phyloP scores from a whole-genome alignment of 257 asterid genomes.

The Solanum gracilifrons region DNA sequence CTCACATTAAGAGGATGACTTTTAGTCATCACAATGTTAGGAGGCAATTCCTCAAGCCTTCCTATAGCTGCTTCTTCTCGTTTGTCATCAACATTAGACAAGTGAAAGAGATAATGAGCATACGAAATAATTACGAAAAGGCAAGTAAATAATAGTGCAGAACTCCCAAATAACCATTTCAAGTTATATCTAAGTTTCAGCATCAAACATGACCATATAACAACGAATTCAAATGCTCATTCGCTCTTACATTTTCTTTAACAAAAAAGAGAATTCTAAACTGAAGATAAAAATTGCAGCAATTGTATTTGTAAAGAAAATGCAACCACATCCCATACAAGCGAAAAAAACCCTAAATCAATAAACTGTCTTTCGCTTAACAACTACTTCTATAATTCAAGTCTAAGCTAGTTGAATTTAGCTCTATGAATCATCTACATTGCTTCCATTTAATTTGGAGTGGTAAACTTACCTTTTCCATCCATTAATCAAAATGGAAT shows the following conservation, averaged over 20 bases:
- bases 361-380: not conserved
- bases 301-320: not conserved
- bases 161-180: not conserved
- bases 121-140: not conserved
- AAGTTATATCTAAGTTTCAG: not conserved
- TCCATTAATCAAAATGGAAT: not conserved
- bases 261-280: not conserved
- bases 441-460: not conserved
- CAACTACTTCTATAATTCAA: not conserved
- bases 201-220: too few relatives aligned
- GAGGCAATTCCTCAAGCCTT: constrained; percentile 49
- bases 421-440: not conserved
- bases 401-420: too few relatives aligned
- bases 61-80: constrained; percentile 50
- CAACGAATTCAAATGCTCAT: too few relatives aligned
- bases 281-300: not conserved
- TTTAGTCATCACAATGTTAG: constrained; percentile 13
- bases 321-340: not conserved
- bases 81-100: constrained; percentile 35
- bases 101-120: not conserved
- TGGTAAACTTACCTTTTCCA: not conserved
- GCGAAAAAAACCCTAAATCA: not conserved
- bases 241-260: not conserved
- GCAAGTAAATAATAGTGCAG: not conserved
- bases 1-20: constrained; percentile 21